Evolutionary conservation across 1,284 basidiomycete genomes (phyloP), one percentile per base, ranked within the genome.

Genomic region (Ceraceosorus bombacis): DNA sequence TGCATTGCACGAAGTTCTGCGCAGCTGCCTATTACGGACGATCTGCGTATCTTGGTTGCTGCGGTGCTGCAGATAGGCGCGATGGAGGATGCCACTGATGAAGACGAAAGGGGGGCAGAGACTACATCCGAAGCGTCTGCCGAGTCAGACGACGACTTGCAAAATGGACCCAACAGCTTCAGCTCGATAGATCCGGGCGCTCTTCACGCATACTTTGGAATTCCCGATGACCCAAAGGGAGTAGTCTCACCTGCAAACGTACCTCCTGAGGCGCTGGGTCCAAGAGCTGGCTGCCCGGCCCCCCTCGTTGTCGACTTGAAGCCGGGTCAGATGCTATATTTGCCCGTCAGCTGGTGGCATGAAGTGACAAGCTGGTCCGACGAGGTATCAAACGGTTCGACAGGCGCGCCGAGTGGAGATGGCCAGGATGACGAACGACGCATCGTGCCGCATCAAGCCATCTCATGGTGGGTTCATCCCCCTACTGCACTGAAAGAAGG

Each of bases 341-440:
- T 77, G 12, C 75, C 75, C 7, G 74, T 74, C 0, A 67, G 68
- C 52, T 77, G 75, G 75, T 77, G 69, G 52, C 75, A 77, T 56
- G 75, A 77, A 58, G 75, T 77, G 51, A 76, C 71, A n/a, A 27
- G 27, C 27, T 27, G 27, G 27, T 72, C 69, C 9, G 67, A 59
- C 6, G 43, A 27, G 27, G 27, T 27, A 27, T 27, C 27, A 27
- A 27, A 27, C 27, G 27, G 3, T 1, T 27, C 27, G 27, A 27
- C 27, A 27, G 27, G 3, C 27, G 27, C 27, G 27, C 27, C 27
- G 27, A 27, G 27, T 27, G 27, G 27, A 27, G 27, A 27, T 27
- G 27, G 27, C 27, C 27, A 27, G 27, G 27, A 27, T 27, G 27
- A 27, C 27, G 27, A 27, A 27, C 27, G 27, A 27, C 27, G 27